Evolutionary conservation across 441 rosid genomes (phyloP).

Genomic region (Cnidoscolus chayamansa): DNA sequence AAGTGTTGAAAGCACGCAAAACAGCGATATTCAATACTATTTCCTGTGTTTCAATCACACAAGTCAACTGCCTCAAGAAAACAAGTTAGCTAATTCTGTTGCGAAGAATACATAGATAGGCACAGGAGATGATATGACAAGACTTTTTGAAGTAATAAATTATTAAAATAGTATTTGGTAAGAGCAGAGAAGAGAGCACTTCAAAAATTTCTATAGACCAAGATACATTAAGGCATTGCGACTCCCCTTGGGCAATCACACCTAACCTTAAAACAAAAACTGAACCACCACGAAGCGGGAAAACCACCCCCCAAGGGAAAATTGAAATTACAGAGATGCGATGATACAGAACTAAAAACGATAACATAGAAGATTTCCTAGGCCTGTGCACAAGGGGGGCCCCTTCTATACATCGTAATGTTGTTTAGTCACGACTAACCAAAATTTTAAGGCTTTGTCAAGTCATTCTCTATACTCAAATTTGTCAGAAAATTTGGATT

Average conservation of each 20-base stretch:
- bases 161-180: not conserved
- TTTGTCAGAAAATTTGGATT: constrained; percentile 35
- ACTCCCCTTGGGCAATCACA: constrained; percentile 19
- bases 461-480: constrained; percentile 32
- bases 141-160: not conserved
- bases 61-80: not conserved
- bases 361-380: constrained; percentile 23
- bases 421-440: constrained; percentile 26
- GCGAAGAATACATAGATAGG: not conserved
- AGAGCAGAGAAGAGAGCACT: constrained; percentile 1
- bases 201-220: constrained; percentile 26
- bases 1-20: not conserved
- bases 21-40: not conserved
- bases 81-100: not conserved
- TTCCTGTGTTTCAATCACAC: not conserved
- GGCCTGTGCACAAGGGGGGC: constrained; percentile 23
- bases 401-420: constrained; percentile 26
- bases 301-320: constrained; percentile 15
- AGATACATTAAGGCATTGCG: not conserved
- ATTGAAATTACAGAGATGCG: constrained; percentile 19
- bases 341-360: constrained; percentile 36
- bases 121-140: not conserved
- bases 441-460: constrained; percentile 41
- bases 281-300: constrained; percentile 10
- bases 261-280: constrained; percentile 15